Base-by-base conservation (phyloP, 495 filamentous ascomycete species). In the Hypoxylon lienhwacheense region DNA sequence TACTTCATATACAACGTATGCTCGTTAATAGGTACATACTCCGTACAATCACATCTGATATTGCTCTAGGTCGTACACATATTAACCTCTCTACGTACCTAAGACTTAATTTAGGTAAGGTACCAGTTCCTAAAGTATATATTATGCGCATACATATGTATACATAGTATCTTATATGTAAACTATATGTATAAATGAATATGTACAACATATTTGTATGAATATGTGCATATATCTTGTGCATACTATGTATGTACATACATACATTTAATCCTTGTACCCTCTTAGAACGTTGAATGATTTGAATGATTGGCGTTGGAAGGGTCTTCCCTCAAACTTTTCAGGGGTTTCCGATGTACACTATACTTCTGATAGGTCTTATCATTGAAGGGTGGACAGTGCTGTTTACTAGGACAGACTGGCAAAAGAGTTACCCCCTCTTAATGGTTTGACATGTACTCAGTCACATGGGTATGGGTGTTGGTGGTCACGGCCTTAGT, bases 261-360 rank as follows among this genome's bases (percentile, higher is more conserved):
- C 19, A 43, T 26, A 28, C 16, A 11, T 21, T n/a, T 16, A n/a
- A 39, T 29, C 46, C 25, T 28, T 19, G 36, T 22, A 22, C 34
- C 33, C 16, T 39, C 20, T 40, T 28, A 25, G 25, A 39, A 40
- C 25, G 21, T n/a, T n/a, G n/a, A n/a, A n/a, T n/a, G n/a, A n/a
- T n/a, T n/a, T 53, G 56, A 53, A 49, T 60, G 56, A 60, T 60
- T 60, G 56, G 56, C 50, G 56, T 60, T 53, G 56, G 56, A 60
- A 60, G 47, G 56, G 43, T 54, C 45, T 35, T 49, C 56, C 55
- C 47, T 53, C 53, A 59, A 53, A 52, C 55, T 31, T n/a, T n/a
- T 21, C 40, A 32, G 41, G 28, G 41, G 31, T 34, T 7, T 44
- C 26, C 17, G 6, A 57, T 47, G 55, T 52, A 59, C 34, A 1